A percentile compares a stretch with the other conserved stretches of the same genome.
Evolutionary conservation across 768 basidiomycete species (phyloP).

Genomic region (Tulasnella sp.): DNA sequence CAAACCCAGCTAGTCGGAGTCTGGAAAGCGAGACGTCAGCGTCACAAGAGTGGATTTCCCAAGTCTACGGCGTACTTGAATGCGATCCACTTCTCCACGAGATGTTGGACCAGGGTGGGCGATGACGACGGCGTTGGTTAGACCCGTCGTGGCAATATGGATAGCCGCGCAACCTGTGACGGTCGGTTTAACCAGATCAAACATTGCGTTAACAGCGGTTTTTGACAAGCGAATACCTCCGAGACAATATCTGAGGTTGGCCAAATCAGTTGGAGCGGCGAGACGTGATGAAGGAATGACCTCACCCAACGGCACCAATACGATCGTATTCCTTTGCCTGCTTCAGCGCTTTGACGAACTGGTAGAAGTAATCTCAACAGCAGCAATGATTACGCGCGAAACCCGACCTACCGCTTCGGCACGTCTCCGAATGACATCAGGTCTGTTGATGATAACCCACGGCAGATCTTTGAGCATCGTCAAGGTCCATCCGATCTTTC

Average conservation of each 20-base stretch:
- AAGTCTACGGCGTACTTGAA: neutral
- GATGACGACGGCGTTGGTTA: neutral
- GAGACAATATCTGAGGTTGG: neutral
- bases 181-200: neutral
- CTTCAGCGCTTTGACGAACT: neutral
- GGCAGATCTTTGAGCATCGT: slow-evolving; percentile 19
- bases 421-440: neutral
- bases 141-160: neutral
- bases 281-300: neutral
- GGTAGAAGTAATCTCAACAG: neutral
- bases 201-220: neutral
- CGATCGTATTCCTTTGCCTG: neutral
- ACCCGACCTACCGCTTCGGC: neutral
- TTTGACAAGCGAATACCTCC: neutral
- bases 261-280: neutral
- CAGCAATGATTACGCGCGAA: too few relatives aligned
- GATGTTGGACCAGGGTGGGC: neutral
- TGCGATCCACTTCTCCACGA: neutral
- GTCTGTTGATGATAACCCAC: neutral
- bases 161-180: neutral
- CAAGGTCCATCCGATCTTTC: slow-evolving; percentile 17
- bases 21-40: slow-evolving; percentile 1
- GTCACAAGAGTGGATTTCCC: neutral
- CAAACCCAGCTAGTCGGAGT: slow-evolving; percentile 27
- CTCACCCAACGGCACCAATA: neutral